phyloP scores from a whole-genome alignment of 306 rosid genomes.

The Dalbergia cochinchinensis region DNA sequence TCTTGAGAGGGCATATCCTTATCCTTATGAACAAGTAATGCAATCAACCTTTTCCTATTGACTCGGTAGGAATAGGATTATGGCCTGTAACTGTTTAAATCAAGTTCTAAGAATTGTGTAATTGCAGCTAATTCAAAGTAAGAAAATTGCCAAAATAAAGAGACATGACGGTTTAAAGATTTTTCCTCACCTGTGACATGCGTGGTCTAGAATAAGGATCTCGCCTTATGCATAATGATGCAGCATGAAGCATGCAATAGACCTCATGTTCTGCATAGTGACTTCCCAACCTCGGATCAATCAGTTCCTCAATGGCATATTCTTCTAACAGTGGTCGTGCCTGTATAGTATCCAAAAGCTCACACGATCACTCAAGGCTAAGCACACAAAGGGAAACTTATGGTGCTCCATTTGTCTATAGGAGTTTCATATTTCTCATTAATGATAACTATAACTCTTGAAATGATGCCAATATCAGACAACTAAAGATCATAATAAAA shows the following conservation, averaged over 20 bases:
- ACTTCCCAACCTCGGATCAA: slow-evolving; percentile 88
- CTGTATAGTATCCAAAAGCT: slow-evolving; percentile 59
- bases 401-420: neutral
- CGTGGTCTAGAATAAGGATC: slow-evolving; percentile 96
- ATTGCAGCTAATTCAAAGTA: neutral
- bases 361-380: slow-evolving; percentile 45
- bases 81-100: neutral
- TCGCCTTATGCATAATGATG: slow-evolving; percentile 87
- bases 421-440: slow-evolving; percentile 14
- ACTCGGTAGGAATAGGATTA: neutral
- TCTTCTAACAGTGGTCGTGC: slow-evolving; percentile 90
- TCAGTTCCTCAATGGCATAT: slow-evolving; percentile 75
- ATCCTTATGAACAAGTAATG: neutral
- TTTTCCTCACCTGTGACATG: slow-evolving; percentile 82
- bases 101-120: slow-evolving; percentile 1
- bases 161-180: neutral
- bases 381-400: slow-evolving; percentile 16
- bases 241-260: slow-evolving; percentile 92
- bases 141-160: neutral
- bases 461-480: slow-evolving; percentile 24
- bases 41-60: neutral
- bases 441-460: too few relatives aligned
- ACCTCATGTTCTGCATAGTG: slow-evolving; percentile 83
- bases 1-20: neutral
- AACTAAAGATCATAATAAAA: neutral